Base-by-base conservation (phyloP, 2,329 filamentous ascomycete genomes). In the Harringtonia aguacate region DNA sequence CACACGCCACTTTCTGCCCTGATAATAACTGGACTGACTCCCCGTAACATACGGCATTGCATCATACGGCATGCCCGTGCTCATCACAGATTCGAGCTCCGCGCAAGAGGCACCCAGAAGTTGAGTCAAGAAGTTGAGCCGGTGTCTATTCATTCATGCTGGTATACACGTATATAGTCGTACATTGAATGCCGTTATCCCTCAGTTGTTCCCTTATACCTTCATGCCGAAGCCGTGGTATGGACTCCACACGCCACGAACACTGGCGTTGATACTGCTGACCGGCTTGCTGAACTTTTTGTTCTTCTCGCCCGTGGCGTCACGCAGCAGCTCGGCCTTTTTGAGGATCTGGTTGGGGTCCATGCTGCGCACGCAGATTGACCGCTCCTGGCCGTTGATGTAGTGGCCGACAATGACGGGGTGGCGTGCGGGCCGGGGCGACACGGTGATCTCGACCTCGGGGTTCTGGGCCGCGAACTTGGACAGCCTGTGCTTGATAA, bases 391-490 rank as follows among this genome's bases (percentile, higher is more conserved):
- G 50, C 90, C 89, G 62, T 95, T 97, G 70, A 97, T 86, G 67
- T 94, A 98, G 64, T 86, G 77, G 46, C 87, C 92, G 55, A 83
- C 79, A 56, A 98, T 79, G 50, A 95, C 78, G 31, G 92, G 92
- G 65, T 97, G 90, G 59, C 84, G 84, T 55, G 80, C 72, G n/a
- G 89, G 90, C 53, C 89, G 82, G 17, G 90, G 92, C 33, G 89
- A 94, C 48, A 98, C 79, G 57, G 79, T 79, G 66, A 98, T 86
- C 68, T 97, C 89, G 70, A 97, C 81, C 62, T 86, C 77, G 27
- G 90, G 88, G 66, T 95, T 86, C 55, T 74, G 68, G 54, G 77
- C 70, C 44, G 89, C 89, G 67, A 98, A 95, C 52, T 73, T 67
- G 39, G 82, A 72, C 46, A 95, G 82, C 35, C 77, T 70, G 50